phyloP scores from a whole-genome alignment of 208 protist genomes.

The Leishmania gerbilli region DNA sequence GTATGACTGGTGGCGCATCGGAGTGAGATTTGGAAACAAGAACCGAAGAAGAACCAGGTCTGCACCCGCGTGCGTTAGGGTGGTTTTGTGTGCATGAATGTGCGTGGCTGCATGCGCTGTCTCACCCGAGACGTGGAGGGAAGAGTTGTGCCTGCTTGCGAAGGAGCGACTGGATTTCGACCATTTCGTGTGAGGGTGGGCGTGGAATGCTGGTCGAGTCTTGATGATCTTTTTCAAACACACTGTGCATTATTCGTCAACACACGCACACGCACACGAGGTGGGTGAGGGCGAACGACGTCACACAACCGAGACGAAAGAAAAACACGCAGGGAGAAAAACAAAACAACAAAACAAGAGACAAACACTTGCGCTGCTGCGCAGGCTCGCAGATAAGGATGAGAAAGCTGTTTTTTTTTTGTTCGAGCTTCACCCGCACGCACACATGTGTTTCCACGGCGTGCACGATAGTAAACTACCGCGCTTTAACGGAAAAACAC shows the following conservation, averaged over 20 bases:
- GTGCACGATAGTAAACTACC: neutral
- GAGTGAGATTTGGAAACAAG: neutral
- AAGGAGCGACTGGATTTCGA: neutral
- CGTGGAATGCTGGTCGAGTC: neutral
- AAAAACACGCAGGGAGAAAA: neutral
- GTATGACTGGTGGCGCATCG: neutral
- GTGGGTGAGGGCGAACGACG: neutral
- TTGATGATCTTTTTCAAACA: neutral
- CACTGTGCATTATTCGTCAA: neutral
- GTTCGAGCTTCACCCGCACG: neutral
- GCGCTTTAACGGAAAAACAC: neutral
- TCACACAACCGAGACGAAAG: neutral
- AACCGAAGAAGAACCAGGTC: neutral
- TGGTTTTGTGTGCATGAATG: neutral
- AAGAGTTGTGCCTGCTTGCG: neutral
- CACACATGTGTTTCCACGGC: neutral
- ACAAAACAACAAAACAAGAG: neutral
- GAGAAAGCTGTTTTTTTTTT: neutral
- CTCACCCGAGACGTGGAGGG: neutral
- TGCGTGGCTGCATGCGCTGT: neutral
- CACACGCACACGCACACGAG: neutral
- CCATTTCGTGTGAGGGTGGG: neutral
- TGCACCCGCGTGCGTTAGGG: neutral
- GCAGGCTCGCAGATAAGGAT: neutral
- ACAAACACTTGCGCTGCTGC: neutral